These are phyloP conservation scores for Podospora sp. DNA, from an alignment of 495 filamentous ascomycete genomes.

Conservation along the genomic window DNA sequence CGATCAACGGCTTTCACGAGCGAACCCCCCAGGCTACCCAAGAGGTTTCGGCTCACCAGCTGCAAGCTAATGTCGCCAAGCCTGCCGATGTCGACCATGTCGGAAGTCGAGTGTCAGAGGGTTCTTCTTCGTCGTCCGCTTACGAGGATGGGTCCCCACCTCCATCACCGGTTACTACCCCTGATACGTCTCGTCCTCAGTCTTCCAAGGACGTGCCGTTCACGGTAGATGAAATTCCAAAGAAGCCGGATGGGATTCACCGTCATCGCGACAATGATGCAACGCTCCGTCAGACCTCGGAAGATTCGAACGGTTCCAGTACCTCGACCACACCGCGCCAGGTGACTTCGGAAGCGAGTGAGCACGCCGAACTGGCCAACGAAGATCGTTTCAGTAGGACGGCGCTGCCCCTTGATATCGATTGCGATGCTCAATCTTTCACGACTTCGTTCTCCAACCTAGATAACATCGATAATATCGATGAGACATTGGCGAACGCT, in stretches of 20 bases:
- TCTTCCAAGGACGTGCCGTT: conserved; percentile 40
- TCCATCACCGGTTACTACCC: conserved; percentile 44
- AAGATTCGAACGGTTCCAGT: conserved; percentile 23
- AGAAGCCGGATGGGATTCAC: not conserved
- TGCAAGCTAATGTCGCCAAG: conserved; percentile 15
- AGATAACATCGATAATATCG: conserved; percentile 23
- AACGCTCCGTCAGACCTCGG: conserved; percentile 27
- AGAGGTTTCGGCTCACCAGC: not conserved
- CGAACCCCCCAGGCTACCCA: conserved; percentile 2
- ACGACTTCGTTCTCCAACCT: conserved; percentile 26
- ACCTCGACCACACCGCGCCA: conserved; percentile 33
- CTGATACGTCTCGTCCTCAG: conserved; percentile 51
- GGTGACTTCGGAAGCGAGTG: conserved; percentile 12
- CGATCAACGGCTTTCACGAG: not conserved
- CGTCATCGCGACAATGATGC: conserved; percentile 28
- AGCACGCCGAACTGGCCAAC: conserved; percentile 15
- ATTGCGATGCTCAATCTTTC: conserved; percentile 37
- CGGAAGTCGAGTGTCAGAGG: conserved; percentile 40
- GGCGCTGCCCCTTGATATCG: conserved; percentile 39
- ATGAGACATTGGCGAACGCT: conserved; percentile 1
- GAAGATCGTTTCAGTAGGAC: conserved; percentile 44
- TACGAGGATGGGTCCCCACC: conserved; percentile 47
- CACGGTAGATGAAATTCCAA: conserved; percentile 11
- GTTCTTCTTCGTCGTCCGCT: conserved; percentile 48
- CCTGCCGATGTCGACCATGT: conserved; percentile 20